Percentiles rank a stretch among this genome's conserved stretches.
Conservation (phyloP, 495 filamentous ascomycete genomes). For the Neurospora terricola region DNA sequence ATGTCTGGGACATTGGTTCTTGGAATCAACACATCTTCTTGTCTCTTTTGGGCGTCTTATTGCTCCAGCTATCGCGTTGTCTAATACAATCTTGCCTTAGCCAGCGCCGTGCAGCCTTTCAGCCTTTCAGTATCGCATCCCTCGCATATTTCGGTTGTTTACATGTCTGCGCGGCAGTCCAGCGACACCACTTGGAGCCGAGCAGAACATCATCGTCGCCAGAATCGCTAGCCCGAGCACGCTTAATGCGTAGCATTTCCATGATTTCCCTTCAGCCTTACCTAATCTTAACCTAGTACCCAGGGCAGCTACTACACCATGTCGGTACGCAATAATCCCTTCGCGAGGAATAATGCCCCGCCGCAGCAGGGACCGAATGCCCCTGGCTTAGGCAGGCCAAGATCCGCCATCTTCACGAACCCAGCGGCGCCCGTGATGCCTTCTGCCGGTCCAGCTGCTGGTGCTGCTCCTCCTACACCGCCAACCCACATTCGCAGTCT, state of each 20-base stretch:
- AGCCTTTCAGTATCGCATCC: background rate
- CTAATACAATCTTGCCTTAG: background rate
- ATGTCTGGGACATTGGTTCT: background rate
- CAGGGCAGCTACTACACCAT: constrained; percentile 15
- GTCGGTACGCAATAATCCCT: constrained; percentile 63
- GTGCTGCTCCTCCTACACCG: constrained; percentile 17
- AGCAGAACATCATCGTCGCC: background rate
- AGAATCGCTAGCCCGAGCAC: constrained; percentile 3
- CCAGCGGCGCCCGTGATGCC: constrained; percentile 34
- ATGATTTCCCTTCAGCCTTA: constrained; percentile 7
- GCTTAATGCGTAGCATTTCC: constrained; percentile 8
- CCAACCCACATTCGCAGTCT: constrained; percentile 31
- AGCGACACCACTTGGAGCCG: background rate
- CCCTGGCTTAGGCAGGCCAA: constrained; percentile 47
- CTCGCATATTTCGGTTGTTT: background rate
- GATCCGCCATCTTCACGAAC: constrained; percentile 57
- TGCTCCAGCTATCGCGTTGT: background rate
- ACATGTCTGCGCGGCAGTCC: background rate
- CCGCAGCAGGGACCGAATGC: constrained; percentile 49
- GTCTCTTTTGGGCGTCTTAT: background rate
- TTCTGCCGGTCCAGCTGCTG: background rate
- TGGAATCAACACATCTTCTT: background rate
- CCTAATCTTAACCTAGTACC: background rate
- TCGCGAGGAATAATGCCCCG: constrained; percentile 48
- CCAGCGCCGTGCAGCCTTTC: background rate